Evolutionary conservation across 495 filamentous ascomycete genomes (phyloP).

Genomic region (Rostrohypoxylon terebratum): DNA sequence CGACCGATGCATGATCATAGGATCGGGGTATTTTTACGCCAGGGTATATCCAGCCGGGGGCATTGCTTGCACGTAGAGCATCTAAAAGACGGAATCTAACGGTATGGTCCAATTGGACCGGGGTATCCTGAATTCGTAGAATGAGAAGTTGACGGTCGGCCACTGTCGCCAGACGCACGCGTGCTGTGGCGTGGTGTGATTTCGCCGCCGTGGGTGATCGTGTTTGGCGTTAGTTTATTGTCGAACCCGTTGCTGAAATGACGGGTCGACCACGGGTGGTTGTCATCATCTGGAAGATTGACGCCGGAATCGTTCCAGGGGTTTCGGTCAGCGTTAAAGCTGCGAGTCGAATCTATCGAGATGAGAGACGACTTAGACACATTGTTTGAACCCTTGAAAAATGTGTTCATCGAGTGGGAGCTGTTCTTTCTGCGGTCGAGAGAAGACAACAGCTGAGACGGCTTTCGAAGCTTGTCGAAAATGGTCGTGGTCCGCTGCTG

Average conservation of each 20-base stretch:
- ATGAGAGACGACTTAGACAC: conserved; percentile 94
- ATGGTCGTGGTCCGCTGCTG: conserved; percentile 85
- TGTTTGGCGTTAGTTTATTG: conserved; percentile 73
- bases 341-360: conserved; percentile 91
- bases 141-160: conserved; percentile 92
- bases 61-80: conserved; percentile 60
- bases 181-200: conserved; percentile 83
- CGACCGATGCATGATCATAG: conserved; percentile 68
- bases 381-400: conserved; percentile 95
- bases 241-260: conserved; percentile 70
- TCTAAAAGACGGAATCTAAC: conserved; percentile 68
- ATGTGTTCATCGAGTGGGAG: conserved; percentile 79
- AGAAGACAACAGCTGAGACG: conserved; percentile 90
- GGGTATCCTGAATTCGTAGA: conserved; percentile 93
- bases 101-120: conserved; percentile 86
- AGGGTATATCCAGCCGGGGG: conserved; percentile 70
- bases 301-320: conserved; percentile 97
- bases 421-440: conserved; percentile 93
- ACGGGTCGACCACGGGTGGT: conserved; percentile 71
- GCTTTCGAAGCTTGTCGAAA: conserved; percentile 85
- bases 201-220: conserved; percentile 77
- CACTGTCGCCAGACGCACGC: conserved; percentile 86
- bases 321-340: conserved; percentile 86
- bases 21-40: conserved; percentile 64
- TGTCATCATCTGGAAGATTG: conserved; percentile 88